phyloP scores from a whole-genome alignment of 2,329 filamentous ascomycete species.

The Calonectria pauciramosa region DNA sequence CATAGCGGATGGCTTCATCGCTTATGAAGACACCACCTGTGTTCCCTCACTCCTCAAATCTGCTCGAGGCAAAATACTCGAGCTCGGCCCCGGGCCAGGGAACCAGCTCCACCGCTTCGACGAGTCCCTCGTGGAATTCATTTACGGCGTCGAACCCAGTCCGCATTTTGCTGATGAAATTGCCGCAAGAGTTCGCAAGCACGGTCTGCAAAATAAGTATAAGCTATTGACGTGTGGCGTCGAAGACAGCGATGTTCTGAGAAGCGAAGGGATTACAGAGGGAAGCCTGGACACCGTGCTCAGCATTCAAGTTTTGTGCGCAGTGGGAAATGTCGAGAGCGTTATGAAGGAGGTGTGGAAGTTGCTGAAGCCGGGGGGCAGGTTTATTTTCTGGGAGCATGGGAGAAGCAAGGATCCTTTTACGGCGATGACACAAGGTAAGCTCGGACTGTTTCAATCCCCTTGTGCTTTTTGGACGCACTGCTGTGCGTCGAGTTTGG shows the following conservation, averaged over 20 bases:
- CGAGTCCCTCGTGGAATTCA: background rate
- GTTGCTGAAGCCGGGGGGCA: background rate
- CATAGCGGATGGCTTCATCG: background rate
- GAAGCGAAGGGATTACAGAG: background rate
- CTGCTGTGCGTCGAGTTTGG: background rate
- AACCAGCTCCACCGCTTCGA: slow-evolving; percentile 4
- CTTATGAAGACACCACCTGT: background rate
- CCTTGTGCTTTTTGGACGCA: background rate
- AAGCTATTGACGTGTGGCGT: background rate
- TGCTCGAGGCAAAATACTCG: background rate
- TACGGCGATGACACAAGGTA: background rate
- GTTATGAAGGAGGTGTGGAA: slow-evolving; percentile 5
- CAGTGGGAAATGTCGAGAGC: background rate
- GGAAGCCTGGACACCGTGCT: background rate
- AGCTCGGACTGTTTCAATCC: background rate
- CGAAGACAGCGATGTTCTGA: background rate
- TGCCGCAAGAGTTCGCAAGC: background rate
- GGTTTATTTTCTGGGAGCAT: background rate
- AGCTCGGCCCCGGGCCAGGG: slow-evolving; percentile 1
- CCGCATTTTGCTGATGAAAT: background rate
- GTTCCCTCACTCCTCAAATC: background rate
- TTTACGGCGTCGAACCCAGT: background rate
- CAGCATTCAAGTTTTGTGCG: background rate
- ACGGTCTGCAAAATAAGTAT: background rate
- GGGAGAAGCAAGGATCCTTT: background rate